Evolutionary conservation across 2,329 filamentous ascomycete genomes (phyloP), one percentile per base, ranked within the genome.

Genomic region (Rachicladosporium sp.): DNA sequence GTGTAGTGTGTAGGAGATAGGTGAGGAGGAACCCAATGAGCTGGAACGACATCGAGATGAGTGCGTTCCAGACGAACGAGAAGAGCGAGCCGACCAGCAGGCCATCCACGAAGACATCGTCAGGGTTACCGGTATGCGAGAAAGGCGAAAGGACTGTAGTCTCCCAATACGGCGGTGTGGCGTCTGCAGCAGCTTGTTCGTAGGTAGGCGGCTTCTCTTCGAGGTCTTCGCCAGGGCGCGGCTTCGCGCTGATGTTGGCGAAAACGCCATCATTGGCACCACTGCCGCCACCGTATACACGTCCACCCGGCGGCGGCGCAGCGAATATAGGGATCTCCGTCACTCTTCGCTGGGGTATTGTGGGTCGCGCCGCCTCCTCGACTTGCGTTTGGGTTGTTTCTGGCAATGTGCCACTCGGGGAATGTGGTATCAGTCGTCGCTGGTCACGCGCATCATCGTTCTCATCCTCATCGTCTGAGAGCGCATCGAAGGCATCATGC

Each of bases 191-290:
- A 10, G 91, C 91, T 76, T 96, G 89, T 71, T 98, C 91, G 61
- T 98, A 98, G 29, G 89, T 88, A 85, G 91, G 91, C 67, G 91
- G 91, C 62, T 84, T 74, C 62, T 98, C 91, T 46, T 98, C 91
- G 43, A 83, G 76, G 46, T 85, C 82, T 44, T 84, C 81, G 21
- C 78, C 81, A 33, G 78, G 71, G 52, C 93, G 85, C 0, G 89
- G 89, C 58, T 94, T 89, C 10, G 91, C 91, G 49, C 78, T 86
- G 49, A 98, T 64, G 59, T 98, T 98, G 40, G 89, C 91, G 65
- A 94, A 98, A 19, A 98, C 91, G 45, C 91, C 91, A 62, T 96
- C 91, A 36, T 85, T 87, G 40, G 82, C 79, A 33, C 54, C 75
- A 15, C 80, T 80, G 38, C 80, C 76, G 23, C 23, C 23, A 33